Evolutionary conservation across 805 yeast genomes (phyloP).

Genomic region (Naumovozyma castellii): DNA sequence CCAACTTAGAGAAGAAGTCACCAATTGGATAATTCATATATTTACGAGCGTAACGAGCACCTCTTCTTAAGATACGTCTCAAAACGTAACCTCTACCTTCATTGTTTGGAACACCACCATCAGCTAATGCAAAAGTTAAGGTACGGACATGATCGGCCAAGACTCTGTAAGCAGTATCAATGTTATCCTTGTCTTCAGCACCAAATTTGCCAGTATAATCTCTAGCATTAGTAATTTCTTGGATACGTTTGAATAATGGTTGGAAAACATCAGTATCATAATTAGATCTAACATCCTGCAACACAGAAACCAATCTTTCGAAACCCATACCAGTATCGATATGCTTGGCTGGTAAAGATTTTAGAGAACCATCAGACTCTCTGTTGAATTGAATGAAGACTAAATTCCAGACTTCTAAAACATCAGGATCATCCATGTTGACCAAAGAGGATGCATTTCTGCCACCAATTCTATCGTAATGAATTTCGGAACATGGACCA

Average conservation of each 20-base stretch:
- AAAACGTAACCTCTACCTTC: constrained; percentile 98
- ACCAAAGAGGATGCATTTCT: constrained; percentile 88
- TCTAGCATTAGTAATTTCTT: constrained; percentile 88
- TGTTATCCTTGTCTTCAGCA: constrained; percentile 83
- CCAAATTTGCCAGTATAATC: constrained; percentile 90
- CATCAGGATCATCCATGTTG: constrained; percentile 96
- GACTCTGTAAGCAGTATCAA: constrained; percentile 96
- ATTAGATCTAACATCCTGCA: constrained; percentile 86
- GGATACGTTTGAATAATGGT: constrained; percentile 78
- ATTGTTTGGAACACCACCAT: constrained; percentile 98
- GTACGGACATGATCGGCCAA: constrained; percentile 98
- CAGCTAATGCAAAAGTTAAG: constrained; percentile 88
- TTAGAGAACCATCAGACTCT: constrained; percentile 75
- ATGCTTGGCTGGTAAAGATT: constrained; percentile 85
- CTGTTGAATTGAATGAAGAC: constrained; percentile 96
- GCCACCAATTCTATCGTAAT: constrained; percentile 96
- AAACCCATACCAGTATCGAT: constrained; percentile 98
- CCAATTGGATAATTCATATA: constrained; percentile 95
- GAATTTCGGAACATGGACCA: constrained; percentile 98
- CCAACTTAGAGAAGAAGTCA: constrained; percentile 80
- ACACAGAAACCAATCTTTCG: constrained; percentile 89
- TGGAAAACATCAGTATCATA: constrained; percentile 95
- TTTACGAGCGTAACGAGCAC: constrained; percentile 93
- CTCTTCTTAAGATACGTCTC: constrained; percentile 95
- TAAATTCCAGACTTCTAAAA: constrained; percentile 93